Evolutionary conservation across 768 basidiomycete species (phyloP).

Genomic region (Pholiota molesta): DNA sequence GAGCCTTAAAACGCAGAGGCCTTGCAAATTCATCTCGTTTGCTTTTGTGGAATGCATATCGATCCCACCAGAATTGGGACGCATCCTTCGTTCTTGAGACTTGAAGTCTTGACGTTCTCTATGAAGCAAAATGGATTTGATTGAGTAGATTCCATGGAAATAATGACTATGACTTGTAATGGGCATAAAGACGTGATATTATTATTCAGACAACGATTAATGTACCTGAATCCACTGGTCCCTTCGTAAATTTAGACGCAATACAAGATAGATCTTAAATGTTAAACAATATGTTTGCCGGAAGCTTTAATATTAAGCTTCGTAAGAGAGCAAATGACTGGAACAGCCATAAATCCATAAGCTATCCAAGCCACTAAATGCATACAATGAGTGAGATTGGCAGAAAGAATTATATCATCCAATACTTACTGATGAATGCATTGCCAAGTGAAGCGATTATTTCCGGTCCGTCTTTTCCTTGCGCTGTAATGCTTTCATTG

Average conservation of each 20-base stretch:
- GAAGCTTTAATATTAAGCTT: constrained; percentile 58
- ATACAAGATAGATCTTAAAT: background rate
- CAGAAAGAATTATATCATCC: background rate
- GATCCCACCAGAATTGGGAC: no score
- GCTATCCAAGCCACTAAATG: constrained; percentile 76
- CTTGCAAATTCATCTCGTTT: no score
- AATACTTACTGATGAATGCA: constrained; percentile 70
- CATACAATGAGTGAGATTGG: constrained; percentile 3
- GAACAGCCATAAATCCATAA: constrained; percentile 73
- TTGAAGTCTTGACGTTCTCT: no score
- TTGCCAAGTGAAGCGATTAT: constrained; percentile 68
- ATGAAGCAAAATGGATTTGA: no score
- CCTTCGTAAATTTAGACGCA: background rate
- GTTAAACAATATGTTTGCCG: background rate
- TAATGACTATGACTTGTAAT: background rate
- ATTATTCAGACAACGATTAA: background rate
- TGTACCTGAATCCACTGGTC: background rate
- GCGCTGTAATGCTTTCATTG: constrained; percentile 59
- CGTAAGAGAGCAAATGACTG: constrained; percentile 67
- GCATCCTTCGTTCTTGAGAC: no score
- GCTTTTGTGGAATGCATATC: no score
- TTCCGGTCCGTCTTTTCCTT: constrained; percentile 56
- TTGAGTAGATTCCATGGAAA: no score
- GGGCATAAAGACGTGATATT: background rate
- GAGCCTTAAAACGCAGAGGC: no score